A percentile compares a stretch with the other conserved stretches of the same genome.
Conservation (phyloP, 371 early-diverging fungal genomes). For the Nosema granulosis region DNA sequence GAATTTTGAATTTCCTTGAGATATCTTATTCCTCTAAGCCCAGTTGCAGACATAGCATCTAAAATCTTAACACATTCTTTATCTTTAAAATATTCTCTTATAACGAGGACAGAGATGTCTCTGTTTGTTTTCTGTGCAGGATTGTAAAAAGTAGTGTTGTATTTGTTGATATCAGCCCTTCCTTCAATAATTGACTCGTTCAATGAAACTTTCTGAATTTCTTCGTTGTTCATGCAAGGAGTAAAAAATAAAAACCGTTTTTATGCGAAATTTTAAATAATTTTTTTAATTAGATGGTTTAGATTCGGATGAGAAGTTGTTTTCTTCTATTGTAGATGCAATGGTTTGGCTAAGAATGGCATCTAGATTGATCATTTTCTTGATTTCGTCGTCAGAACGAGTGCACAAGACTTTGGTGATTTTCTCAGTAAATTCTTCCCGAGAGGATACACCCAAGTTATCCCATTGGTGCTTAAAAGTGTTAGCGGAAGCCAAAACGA, state of each 20-base stretch:
- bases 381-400: slow-evolving; percentile 51
- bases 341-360: slow-evolving; percentile 57
- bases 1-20: slow-evolving; percentile 82
- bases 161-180: slow-evolving; percentile 38
- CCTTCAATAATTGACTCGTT: slow-evolving; percentile 44
- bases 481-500: slow-evolving; percentile 57
- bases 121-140: slow-evolving; percentile 93
- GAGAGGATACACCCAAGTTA: slow-evolving; percentile 49
- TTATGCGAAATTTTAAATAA: not conserved
- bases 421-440: slow-evolving; percentile 64
- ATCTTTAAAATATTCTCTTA: slow-evolving; percentile 58
- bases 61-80: slow-evolving; percentile 72
- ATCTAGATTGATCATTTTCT: slow-evolving; percentile 44
- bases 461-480: slow-evolving; percentile 56
- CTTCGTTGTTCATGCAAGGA: not conserved
- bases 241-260: not conserved
- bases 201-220: too few relatives aligned
- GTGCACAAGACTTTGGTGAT: slow-evolving; percentile 56
- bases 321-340: slow-evolving; percentile 22
- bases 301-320: not conserved
- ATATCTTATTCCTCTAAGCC: slow-evolving; percentile 91
- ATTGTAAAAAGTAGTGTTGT: slow-evolving; percentile 84
- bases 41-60: slow-evolving; percentile 95
- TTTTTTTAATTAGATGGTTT: not conserved
- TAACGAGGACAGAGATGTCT: slow-evolving; percentile 70